Conservation (phyloP, 2,329 filamentous ascomycete species). For the Dactylellina leptospora region DNA sequence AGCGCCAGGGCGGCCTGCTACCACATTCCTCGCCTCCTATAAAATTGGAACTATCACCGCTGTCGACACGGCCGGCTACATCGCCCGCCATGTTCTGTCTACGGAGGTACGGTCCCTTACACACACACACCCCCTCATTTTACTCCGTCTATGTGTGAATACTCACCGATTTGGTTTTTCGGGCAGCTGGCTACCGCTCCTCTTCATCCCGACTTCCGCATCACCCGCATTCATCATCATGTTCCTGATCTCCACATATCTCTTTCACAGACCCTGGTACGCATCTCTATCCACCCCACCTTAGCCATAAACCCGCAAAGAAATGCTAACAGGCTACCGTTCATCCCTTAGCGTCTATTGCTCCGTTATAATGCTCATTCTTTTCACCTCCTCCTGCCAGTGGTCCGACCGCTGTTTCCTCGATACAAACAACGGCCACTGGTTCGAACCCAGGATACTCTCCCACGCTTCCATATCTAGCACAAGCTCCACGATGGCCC, state of each 20-base stretch:
- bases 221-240: slow-evolving; percentile 85
- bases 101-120: slow-evolving; percentile 64
- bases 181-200: slow-evolving; percentile 80
- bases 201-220: slow-evolving; percentile 87
- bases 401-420: slow-evolving; percentile 92
- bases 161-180: slow-evolving; percentile 7
- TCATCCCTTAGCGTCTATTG: slow-evolving; percentile 77
- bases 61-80: not conserved
- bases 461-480: slow-evolving; percentile 59
- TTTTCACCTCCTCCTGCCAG: slow-evolving; percentile 90
- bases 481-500: slow-evolving; percentile 41
- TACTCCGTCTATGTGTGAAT: slow-evolving; percentile 52
- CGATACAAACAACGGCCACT: slow-evolving; percentile 83
- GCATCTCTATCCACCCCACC: not conserved
- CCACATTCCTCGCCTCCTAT: not conserved
- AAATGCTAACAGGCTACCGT: not conserved
- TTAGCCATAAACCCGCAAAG: not conserved
- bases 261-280: slow-evolving; percentile 87
- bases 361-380: slow-evolving; percentile 91
- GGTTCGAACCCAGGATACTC: slow-evolving; percentile 82
- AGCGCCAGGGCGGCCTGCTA: not conserved
- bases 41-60: not conserved
- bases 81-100: slow-evolving; percentile 70
- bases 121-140: not conserved
- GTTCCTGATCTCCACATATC: slow-evolving; percentile 92